Evolutionary conservation across 345 rosid genomes (phyloP).

Genomic region (Nasturtium officinale): DNA sequence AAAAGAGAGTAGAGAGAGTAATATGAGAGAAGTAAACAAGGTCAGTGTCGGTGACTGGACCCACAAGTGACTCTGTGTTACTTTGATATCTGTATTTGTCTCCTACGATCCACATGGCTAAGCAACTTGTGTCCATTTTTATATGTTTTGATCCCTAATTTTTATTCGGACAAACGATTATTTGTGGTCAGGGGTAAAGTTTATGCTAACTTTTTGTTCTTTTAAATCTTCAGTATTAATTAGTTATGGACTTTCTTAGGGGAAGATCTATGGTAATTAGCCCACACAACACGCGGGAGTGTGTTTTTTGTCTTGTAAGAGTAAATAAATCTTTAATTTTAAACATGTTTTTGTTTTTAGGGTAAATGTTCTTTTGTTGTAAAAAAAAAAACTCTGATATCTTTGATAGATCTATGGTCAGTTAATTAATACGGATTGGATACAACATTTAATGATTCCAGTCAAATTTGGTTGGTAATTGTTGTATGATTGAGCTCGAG

Average conservation of each 20-base stretch:
- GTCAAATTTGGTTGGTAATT: neutral
- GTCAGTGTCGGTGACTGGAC: slow-evolving; percentile 65
- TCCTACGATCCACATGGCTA: slow-evolving; percentile 37
- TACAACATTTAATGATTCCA: neutral
- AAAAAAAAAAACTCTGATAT: neutral
- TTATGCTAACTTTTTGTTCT: neutral
- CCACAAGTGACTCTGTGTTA: slow-evolving; percentile 33
- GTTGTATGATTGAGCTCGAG: neutral
- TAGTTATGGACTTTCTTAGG: neutral
- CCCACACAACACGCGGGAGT: neutral
- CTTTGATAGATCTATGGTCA: neutral
- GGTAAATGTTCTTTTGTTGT: neutral
- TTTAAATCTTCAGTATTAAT: neutral
- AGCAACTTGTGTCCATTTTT: slow-evolving; percentile 28
- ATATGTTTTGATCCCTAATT: slow-evolving; percentile 12
- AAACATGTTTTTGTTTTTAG: too few species aligned
- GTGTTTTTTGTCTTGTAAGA: neutral
- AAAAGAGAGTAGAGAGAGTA: slow-evolving; percentile 7
- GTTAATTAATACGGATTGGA: neutral
- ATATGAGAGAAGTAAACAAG: slow-evolving; percentile 22
- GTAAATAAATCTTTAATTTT: neutral
- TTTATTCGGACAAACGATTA: neutral
- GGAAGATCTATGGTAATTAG: neutral
- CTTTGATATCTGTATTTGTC: slow-evolving; percentile 38
- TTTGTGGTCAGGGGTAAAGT: slow-evolving; percentile 11